Conservation (phyloP, 176 grass and related monocot genomes). For the Aechmea fasciata region DNA sequence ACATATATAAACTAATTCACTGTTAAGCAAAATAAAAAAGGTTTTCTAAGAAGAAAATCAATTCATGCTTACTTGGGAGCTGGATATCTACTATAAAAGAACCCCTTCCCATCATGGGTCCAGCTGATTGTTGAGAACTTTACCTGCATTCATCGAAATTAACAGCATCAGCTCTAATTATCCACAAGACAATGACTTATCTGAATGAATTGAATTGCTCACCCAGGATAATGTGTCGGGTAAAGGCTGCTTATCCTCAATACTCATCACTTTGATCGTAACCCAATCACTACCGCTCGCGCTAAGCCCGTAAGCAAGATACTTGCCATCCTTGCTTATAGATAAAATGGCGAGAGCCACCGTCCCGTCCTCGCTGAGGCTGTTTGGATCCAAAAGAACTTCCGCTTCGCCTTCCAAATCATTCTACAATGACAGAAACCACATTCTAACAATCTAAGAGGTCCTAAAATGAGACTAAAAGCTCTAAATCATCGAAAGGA, state of each 20-base stretch:
- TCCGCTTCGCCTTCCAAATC: slow-evolving; percentile 53
- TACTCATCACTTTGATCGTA: slow-evolving; percentile 54
- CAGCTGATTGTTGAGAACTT: slow-evolving; percentile 85
- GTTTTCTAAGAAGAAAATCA: not conserved
- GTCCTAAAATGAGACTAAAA: not conserved
- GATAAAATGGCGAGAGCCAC: slow-evolving; percentile 56
- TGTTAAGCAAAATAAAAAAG: not conserved
- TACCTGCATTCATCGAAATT: slow-evolving; percentile 35
- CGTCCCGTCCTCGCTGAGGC: slow-evolving; percentile 74
- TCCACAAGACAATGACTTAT: no score
- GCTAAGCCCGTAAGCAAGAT: slow-evolving; percentile 76
- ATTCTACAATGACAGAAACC: slow-evolving; percentile 36
- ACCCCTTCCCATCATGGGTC: slow-evolving; percentile 83
- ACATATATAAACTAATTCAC: no score
- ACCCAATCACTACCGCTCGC: slow-evolving; percentile 93
- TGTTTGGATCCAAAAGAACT: slow-evolving; percentile 82
- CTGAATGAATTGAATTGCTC: slow-evolving; percentile 1
- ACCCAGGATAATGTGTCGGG: slow-evolving; percentile 86
- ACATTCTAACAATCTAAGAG: not conserved
- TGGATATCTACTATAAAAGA: slow-evolving; percentile 90
- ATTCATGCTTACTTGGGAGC: slow-evolving; percentile 46
- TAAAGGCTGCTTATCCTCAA: slow-evolving; percentile 46
- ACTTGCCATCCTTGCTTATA: slow-evolving; percentile 79
- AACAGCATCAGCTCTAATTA: no score
- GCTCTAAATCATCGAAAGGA: not conserved